Evolutionary conservation across 805 yeast species (phyloP), one percentile per base, ranked within the genome.

Genomic region (Lipomyces orientalis): DNA sequence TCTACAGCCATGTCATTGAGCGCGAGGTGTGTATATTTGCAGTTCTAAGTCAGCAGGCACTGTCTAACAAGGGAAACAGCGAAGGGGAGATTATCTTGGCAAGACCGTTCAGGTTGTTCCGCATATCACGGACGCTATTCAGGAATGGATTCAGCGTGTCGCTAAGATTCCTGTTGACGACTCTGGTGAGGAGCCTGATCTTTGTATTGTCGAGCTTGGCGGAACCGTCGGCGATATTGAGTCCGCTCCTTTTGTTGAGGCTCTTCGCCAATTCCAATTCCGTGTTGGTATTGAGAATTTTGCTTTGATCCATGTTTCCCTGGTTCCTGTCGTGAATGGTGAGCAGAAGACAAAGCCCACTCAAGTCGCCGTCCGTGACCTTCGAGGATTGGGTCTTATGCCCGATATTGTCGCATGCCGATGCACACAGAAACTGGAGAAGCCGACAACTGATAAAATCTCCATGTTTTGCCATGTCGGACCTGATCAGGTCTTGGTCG

Each of bases 81-180:
- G 99, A 82, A 91, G 87, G 70, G 99, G 99, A 77, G 98, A 94
- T 80, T 95, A 95, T 77, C 84, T 95, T 76, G 99, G 99, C 75
- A 95, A 95, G 78, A 95, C 99, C n/a, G 99, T 95, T 60, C 99
- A 95, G 83, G 97, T 95, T 74, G 99, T 95, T 74, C 99, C 99
- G 55, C 99, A 95, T 79, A 85, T 95, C 73, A 95, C 99, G 72
- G 91, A 90, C 75, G 98, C 97, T 35, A 95, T 95, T 77, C 99
- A 95, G 83, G 97, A 93, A 73, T 95, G 99, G 99, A 90, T 95
- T 74, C 98, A 95, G 83, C 85, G 90, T 69, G 98, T 95, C 60
- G 86, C 98, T 56, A 87, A 84, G 73, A 85, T 94, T 67, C 98
- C 99, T 19, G 99, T 95, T 68, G 99, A 95, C 79, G 86, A 84